These are phyloP conservation scores for Prunus davidiana DNA, from an alignment of 306 rosid species.

Conservation along the genomic window DNA sequence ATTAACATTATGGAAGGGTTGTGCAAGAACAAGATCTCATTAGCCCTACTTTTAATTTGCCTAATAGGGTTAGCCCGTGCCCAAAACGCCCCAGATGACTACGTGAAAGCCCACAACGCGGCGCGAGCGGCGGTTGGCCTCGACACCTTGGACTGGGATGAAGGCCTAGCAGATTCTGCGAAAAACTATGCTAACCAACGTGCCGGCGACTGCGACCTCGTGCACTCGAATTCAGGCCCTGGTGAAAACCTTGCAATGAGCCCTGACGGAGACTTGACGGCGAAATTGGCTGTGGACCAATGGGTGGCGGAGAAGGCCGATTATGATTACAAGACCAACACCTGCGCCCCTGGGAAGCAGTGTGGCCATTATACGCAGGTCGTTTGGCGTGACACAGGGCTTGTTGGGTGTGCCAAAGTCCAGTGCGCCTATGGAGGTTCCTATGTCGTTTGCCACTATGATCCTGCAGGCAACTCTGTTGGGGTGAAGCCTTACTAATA, in stretches of 20 bases:
- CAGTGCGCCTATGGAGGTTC: constrained; percentile 21
- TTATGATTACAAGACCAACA: constrained; percentile 33
- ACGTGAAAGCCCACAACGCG: not conserved
- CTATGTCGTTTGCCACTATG: constrained; percentile 6
- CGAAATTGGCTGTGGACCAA: constrained; percentile 23
- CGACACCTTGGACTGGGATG: not conserved
- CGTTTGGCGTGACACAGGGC: constrained; percentile 26
- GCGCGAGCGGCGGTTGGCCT: not conserved
- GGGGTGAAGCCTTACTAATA: not conserved
- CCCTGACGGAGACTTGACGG: constrained; percentile 16
- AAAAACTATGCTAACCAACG: not conserved
- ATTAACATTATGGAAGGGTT: not conserved
- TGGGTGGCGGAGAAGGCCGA: constrained; percentile 43
- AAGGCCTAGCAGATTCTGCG: not conserved
- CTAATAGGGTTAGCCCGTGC: not conserved
- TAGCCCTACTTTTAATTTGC: not conserved
- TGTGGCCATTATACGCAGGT: constrained; percentile 43
- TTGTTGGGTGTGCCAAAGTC: constrained; percentile 33
- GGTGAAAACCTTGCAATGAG: constrained; percentile 52
- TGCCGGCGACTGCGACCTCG: not conserved
- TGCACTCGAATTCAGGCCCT: not conserved
- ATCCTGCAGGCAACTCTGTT: constrained; percentile 2
- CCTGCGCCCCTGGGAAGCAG: constrained; percentile 14
- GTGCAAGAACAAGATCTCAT: not conserved
- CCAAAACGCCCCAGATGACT: not conserved